Percentiles rank a stretch among this genome's conserved stretches.
phyloP scores from a whole-genome alignment of 176 grass and related monocot species.

The Tuctoria greenei region DNA sequence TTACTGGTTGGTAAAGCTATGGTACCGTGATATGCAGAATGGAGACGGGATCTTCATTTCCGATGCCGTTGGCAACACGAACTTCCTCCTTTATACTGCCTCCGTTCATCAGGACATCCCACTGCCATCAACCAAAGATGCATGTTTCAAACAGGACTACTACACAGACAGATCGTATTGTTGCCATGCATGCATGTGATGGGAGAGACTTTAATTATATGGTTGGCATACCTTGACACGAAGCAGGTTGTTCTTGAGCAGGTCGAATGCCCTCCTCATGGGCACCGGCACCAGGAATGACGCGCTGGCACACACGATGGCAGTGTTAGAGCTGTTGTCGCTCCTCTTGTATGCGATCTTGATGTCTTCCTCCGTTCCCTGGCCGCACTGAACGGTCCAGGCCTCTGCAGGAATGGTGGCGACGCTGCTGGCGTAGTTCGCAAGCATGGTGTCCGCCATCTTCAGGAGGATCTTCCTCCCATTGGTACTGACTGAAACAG shows the following conservation, averaged over 20 bases:
- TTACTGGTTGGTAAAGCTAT: not conserved
- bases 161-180: too few relatives aligned
- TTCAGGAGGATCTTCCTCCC: constrained; percentile 50
- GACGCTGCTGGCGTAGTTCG: constrained; percentile 40
- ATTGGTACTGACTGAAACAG: constrained; percentile 35
- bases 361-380: constrained; percentile 40
- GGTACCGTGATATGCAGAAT: constrained; percentile 51
- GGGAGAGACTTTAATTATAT: not conserved
- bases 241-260: constrained; percentile 41
- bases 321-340: not conserved
- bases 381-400: constrained; percentile 44
- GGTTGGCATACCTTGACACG: constrained; percentile 27
- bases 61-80: constrained; percentile 27
- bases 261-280: constrained; percentile 39
- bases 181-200: not conserved
- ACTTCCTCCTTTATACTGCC: constrained; percentile 46
- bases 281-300: constrained; percentile 46
- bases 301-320: constrained; percentile 37
- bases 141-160: not conserved
- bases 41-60: constrained; percentile 47
- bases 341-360: constrained; percentile 41
- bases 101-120: constrained; percentile 52
- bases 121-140: constrained; percentile 33
- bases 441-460: constrained; percentile 48
- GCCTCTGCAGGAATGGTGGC: not conserved